Evolutionary conservation across 495 filamentous ascomycete species (phyloP).

Genomic region (Penicillium paxilli): DNA sequence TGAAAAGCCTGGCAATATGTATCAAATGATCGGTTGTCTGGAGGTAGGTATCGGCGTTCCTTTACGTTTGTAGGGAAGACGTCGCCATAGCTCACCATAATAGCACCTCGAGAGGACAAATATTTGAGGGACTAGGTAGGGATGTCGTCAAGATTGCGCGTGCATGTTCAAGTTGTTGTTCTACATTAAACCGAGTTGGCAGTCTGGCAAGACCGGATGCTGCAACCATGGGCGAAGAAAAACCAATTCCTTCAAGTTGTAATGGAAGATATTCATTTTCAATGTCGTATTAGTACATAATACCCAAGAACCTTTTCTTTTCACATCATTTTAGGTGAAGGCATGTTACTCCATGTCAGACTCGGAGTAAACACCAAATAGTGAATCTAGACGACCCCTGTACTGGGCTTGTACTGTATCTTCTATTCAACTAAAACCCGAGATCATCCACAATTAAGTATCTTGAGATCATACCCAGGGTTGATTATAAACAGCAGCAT

Average conservation of each 20-base stretch:
- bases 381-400: background rate
- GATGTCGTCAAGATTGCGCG: background rate
- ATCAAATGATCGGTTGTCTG: too few relatives aligned
- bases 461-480: slow-evolving; percentile 23
- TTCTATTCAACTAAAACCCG: slow-evolving; percentile 19
- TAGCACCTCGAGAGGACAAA: too few relatives aligned
- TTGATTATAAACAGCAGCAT: slow-evolving; percentile 14
- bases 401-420: slow-evolving; percentile 15
- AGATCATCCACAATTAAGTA: slow-evolving; percentile 22
- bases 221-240: background rate
- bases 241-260: background rate
- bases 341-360: slow-evolving; percentile 1
- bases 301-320: background rate
- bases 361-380: too few relatives aligned
- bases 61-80: too few relatives aligned
- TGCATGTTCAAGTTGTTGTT: background rate
- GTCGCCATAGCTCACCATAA: too few relatives aligned
- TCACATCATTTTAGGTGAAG: background rate
- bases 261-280: background rate
- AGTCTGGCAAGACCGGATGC: background rate
- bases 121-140: too few relatives aligned
- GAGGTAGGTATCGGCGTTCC: too few relatives aligned
- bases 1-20: too few relatives aligned
- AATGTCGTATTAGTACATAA: background rate
- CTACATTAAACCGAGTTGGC: background rate